phyloP scores from a whole-genome alignment of 2,329 filamentous ascomycete species.

The Bertia moriformis region DNA sequence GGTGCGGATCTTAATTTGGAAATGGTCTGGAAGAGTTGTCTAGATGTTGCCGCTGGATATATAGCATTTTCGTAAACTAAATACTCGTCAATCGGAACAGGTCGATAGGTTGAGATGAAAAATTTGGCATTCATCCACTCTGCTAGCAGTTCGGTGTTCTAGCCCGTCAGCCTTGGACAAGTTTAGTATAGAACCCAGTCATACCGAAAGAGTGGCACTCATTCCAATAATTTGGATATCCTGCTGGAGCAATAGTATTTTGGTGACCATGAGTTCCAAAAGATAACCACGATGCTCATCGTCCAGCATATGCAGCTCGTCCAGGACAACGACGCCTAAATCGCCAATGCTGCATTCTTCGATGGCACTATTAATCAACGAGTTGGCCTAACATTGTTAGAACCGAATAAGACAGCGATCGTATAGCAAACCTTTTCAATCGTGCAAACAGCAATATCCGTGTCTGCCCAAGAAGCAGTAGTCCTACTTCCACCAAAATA shows the following conservation, averaged over 20 bases:
- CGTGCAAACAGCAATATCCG: constrained; percentile 66
- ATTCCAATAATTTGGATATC: constrained; percentile 61
- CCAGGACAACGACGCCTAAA: constrained; percentile 54
- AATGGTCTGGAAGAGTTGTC: constrained; percentile 39
- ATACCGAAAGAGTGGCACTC: constrained; percentile 63
- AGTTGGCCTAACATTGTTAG: constrained; percentile 56
- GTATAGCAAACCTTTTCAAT: constrained; percentile 50
- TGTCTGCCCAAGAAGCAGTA: constrained; percentile 54
- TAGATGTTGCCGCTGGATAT: constrained; percentile 46
- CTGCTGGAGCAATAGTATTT: constrained; percentile 54
- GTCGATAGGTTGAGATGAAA: constrained; percentile 59
- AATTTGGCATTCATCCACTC: constrained; percentile 58
- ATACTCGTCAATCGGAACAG: constrained; percentile 63
- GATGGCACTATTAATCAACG: constrained; percentile 59
- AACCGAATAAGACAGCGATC: constrained; percentile 4
- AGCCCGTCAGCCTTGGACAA: background rate
- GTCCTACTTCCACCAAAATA: constrained; percentile 64
- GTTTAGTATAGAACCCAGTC: no score
- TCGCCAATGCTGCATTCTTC: constrained; percentile 53
- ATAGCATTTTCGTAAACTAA: constrained; percentile 58
- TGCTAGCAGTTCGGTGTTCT: constrained; percentile 59
- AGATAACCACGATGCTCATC: constrained; percentile 65
- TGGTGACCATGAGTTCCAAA: constrained; percentile 60
- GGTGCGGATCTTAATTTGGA: constrained; percentile 26
- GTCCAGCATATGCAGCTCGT: constrained; percentile 72